Evolutionary conservation across 257 asterid genomes (phyloP).

Genomic region (Solanum arcanum): DNA sequence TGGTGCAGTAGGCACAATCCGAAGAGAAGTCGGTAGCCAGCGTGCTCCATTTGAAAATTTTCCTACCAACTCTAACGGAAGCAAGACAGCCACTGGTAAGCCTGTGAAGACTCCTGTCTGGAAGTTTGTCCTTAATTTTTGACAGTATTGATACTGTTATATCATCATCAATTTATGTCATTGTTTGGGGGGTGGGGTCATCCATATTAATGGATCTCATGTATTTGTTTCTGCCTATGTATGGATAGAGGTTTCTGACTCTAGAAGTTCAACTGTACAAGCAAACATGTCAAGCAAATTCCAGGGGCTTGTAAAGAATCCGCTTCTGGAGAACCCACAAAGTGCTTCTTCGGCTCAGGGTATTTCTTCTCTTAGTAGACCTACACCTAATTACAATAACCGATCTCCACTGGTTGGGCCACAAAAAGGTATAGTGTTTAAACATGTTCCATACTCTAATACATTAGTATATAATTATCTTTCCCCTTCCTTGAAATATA

Average conservation of each 20-base stretch:
- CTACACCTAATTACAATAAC: conserved; percentile 59
- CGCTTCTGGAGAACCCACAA: conserved; percentile 32
- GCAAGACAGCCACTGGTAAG: conserved; percentile 18
- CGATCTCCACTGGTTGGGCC: conserved; percentile 52
- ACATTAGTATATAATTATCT: not conserved
- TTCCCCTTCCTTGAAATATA: not conserved
- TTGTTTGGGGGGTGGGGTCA: not conserved
- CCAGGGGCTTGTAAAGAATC: conserved; percentile 43
- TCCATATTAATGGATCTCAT: not conserved
- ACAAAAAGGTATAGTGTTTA: conserved; percentile 40
- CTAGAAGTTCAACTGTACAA: conserved; percentile 23
- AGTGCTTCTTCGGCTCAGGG: conserved; percentile 26
- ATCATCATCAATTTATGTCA: not conserved
- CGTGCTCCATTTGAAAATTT: not conserved
- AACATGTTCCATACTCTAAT: not conserved
- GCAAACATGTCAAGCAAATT: conserved; percentile 32
- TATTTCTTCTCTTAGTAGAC: conserved; percentile 48
- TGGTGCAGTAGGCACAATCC: conserved; percentile 10
- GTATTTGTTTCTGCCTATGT: not conserved
- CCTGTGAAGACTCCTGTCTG: not conserved
- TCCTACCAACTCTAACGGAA: not conserved
- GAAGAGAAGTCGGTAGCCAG: conserved; percentile 1
- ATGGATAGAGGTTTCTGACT: conserved; percentile 28
- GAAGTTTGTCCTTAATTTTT: not conserved
- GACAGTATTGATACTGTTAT: not conserved